Conservation (phyloP, 129 eudicot species). For the Sambucus nigra region DNA sequence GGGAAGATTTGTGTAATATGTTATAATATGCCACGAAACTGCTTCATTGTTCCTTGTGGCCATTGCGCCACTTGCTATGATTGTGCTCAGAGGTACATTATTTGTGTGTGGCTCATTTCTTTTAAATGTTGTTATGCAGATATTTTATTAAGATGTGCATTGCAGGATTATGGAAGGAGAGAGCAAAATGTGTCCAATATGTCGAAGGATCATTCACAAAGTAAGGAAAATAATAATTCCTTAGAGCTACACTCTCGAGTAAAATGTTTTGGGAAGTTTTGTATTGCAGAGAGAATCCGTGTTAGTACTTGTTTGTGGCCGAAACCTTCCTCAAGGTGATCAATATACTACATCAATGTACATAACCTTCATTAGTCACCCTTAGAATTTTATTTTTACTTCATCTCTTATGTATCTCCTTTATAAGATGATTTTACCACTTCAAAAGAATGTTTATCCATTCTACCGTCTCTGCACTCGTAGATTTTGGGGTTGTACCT, state of each 20-base stretch:
- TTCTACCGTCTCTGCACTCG: no score
- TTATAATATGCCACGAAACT: constrained; percentile 11
- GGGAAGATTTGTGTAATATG: constrained; percentile 19
- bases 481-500: no score
- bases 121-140: background rate
- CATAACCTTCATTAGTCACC: no score
- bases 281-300: background rate
- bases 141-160: background rate
- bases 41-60: constrained; percentile 28
- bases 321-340: no score
- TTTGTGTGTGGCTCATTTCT: background rate
- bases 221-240: constrained; percentile 15
- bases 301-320: no score
- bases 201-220: constrained; percentile 28
- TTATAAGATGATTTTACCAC: no score
- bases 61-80: constrained; percentile 22
- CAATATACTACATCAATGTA: no score
- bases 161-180: constrained; percentile 34
- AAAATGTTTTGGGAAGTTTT: background rate
- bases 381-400: no score
- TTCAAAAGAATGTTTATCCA: no score
- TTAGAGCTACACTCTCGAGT: background rate
- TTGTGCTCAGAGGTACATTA: constrained; percentile 16
- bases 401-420: no score
- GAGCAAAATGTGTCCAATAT: constrained; percentile 32